Evolutionary conservation across 768 basidiomycete species (phyloP).

Genomic region (Mycena kentingensis): DNA sequence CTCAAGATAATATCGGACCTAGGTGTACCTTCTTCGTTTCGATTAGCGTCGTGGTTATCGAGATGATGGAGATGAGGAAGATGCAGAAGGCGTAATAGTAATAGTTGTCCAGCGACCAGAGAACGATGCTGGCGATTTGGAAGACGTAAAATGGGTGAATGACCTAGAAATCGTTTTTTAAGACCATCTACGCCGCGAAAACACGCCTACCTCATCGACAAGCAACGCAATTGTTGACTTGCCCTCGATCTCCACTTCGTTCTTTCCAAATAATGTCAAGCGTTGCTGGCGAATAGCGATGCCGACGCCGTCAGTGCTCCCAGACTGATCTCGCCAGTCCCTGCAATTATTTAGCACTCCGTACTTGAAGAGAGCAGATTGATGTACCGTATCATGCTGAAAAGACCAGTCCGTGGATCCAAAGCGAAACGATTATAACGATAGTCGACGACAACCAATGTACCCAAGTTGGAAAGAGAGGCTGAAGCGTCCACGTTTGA

Average conservation of each 20-base stretch:
- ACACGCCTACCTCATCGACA: slow-evolving; percentile 76
- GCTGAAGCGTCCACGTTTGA: slow-evolving; percentile 19
- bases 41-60: slow-evolving; percentile 81
- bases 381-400: slow-evolving; percentile 75
- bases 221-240: slow-evolving; percentile 79
- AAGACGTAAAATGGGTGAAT: slow-evolving; percentile 99
- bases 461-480: slow-evolving; percentile 1
- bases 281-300: slow-evolving; percentile 62
- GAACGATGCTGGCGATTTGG: slow-evolving; percentile 90
- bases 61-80: slow-evolving; percentile 83
- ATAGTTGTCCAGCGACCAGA: slow-evolving; percentile 96
- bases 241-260: slow-evolving; percentile 87
- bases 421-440: slow-evolving; percentile 90
- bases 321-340: slow-evolving; percentile 86
- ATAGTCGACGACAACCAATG: slow-evolving; percentile 79
- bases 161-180: slow-evolving; percentile 48
- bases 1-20: neutral
- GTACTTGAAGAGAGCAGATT: neutral
- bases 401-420: slow-evolving; percentile 81
- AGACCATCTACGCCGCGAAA: neutral
- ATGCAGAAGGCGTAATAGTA: slow-evolving; percentile 98
- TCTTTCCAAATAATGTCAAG: slow-evolving; percentile 73
- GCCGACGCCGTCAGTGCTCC: slow-evolving; percentile 64
- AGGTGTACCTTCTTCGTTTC: slow-evolving; percentile 83
- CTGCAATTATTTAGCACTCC: slow-evolving; percentile 41